Evolutionary conservation across 345 rosid species (phyloP).

Genomic region (Hypericum perforatum): DNA sequence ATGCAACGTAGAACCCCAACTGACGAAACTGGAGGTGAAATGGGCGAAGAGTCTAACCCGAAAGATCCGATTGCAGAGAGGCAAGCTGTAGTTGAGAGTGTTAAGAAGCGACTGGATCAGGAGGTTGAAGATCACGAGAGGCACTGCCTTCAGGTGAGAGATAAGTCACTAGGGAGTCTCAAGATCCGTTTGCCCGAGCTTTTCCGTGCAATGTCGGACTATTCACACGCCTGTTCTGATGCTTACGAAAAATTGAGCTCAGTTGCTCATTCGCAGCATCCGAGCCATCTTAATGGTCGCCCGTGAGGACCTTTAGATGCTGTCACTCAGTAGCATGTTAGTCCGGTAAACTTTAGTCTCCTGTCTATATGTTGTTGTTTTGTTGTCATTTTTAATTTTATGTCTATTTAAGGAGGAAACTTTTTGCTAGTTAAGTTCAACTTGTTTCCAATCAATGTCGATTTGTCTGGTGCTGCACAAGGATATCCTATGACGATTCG

Average conservation of each 20-base stretch:
- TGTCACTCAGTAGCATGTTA: conserved; percentile 8
- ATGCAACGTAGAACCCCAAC: conserved; percentile 42
- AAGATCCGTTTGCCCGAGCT: conserved; percentile 77
- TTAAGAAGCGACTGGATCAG: conserved; percentile 67
- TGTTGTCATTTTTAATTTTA: no score
- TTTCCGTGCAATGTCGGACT: conserved; percentile 70
- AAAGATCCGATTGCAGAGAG: conserved; percentile 68
- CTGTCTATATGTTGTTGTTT: background rate
- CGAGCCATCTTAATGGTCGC: conserved; percentile 14
- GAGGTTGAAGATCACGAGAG: conserved; percentile 57
- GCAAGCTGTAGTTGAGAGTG: conserved; percentile 51
- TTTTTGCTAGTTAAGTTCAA: no score
- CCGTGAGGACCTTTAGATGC: conserved; percentile 3
- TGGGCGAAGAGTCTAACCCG: conserved; percentile 40
- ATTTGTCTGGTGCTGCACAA: no score
- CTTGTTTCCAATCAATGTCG: no score
- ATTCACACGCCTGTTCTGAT: conserved; percentile 58
- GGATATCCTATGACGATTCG: no score
- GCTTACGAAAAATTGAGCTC: conserved; percentile 53
- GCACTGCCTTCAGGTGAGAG: conserved; percentile 80
- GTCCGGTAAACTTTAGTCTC: background rate
- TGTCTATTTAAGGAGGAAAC: no score
- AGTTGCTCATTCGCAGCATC: conserved; percentile 27
- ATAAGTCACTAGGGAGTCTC: conserved; percentile 75
- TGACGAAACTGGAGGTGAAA: conserved; percentile 36